These are phyloP conservation scores for Talaromyces proteolyticus DNA, from an alignment of 495 filamentous ascomycete species.

Conservation along the genomic window DNA sequence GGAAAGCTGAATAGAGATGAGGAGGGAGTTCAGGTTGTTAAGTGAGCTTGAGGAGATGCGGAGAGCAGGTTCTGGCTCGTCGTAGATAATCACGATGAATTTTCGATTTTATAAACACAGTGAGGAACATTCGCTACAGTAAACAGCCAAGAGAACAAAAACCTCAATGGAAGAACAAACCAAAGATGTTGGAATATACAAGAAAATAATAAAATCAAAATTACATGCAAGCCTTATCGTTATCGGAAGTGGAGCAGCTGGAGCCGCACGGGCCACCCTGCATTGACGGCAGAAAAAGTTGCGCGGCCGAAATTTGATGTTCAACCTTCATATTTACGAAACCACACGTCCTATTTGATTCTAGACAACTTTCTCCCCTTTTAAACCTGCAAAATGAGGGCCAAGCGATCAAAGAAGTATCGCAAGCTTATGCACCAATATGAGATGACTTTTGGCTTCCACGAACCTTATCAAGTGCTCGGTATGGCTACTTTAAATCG, in stretches of 20 bases:
- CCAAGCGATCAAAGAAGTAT: conserved; percentile 92
- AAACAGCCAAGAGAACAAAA: no score
- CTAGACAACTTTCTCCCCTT: background rate
- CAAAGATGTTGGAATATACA: no score
- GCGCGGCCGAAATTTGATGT: background rate
- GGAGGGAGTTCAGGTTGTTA: conserved; percentile 3
- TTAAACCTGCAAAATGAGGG: conserved; percentile 54
- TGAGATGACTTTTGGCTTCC: conserved; percentile 75
- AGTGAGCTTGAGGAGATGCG: background rate
- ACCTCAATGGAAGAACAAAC: no score
- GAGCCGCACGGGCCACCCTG: conserved; percentile 1
- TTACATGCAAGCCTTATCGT: conserved; percentile 4
- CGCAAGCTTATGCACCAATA: conserved; percentile 94
- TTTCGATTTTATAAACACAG: no score
- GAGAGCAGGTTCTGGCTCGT: background rate
- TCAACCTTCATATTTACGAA: background rate
- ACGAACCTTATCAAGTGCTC: conserved; percentile 90
- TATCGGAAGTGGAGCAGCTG: background rate
- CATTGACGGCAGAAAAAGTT: conserved; percentile 5
- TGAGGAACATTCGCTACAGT: no score
- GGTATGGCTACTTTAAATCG: conserved; percentile 31
- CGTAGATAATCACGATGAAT: background rate
- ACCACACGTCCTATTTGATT: background rate
- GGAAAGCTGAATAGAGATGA: conserved; percentile 1
- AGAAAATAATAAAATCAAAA: no score